Conservation (phyloP, 441 rosid species). For the Adansonia grandidieri region DNA sequence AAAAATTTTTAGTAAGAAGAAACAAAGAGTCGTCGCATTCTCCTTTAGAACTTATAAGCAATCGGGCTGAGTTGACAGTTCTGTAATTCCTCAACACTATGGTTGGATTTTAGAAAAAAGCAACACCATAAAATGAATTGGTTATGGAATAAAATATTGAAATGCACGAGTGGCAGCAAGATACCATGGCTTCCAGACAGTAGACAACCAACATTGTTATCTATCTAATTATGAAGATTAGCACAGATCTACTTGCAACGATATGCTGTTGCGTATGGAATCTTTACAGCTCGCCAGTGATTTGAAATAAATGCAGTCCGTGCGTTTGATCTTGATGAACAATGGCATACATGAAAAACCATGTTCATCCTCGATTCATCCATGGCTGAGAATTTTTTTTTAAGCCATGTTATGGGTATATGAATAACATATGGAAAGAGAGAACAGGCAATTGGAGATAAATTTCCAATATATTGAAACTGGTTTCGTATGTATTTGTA, state of each 20-base stretch:
- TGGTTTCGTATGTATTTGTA: background rate
- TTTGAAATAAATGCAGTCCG: background rate
- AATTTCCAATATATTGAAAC: background rate
- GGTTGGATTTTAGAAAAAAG: background rate
- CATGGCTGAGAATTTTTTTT: background rate
- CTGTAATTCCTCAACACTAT: background rate
- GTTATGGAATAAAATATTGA: background rate
- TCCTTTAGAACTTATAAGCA: background rate
- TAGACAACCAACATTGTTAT: background rate
- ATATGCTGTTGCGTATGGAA: background rate
- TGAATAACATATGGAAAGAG: background rate
- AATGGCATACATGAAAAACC: background rate
- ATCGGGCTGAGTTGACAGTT: background rate
- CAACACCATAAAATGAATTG: background rate
- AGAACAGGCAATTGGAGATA: background rate
- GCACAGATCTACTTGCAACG: background rate
- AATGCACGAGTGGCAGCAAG: background rate
- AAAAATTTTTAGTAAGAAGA: background rate
- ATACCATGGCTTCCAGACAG: slow-evolving; percentile 10
- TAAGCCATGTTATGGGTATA: background rate
- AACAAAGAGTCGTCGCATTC: background rate
- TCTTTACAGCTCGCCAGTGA: background rate
- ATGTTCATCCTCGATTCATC: background rate
- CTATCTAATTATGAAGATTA: background rate
- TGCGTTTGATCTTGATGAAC: background rate